Conservation (phyloP, 1,284 basidiomycete genomes). For the Trichosporon inkin region DNA sequence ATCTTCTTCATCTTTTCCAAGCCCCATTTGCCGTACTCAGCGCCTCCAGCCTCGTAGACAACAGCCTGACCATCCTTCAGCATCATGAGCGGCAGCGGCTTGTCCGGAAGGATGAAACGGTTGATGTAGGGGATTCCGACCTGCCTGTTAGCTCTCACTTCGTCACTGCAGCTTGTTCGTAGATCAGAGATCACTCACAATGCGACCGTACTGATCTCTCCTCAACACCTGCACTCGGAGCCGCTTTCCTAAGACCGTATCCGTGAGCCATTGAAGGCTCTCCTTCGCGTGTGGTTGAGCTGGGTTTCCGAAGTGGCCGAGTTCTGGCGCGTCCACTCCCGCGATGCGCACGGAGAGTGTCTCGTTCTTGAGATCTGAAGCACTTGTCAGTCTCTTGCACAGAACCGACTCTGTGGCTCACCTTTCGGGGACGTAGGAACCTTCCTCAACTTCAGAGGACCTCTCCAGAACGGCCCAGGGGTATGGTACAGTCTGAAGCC, state of each 20-base stretch:
- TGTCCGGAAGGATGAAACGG: constrained; percentile 54
- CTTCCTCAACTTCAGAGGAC: constrained; percentile 64
- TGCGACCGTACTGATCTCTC: constrained; percentile 74
- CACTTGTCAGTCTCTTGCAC: neutral
- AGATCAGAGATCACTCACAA: constrained; percentile 55
- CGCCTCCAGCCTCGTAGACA: constrained; percentile 69
- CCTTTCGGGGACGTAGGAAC: constrained; percentile 63
- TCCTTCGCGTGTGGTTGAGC: constrained; percentile 68
- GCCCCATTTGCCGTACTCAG: constrained; percentile 68
- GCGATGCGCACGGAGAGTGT: constrained; percentile 80
- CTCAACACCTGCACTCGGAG: constrained; percentile 60
- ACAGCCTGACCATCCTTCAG: constrained; percentile 67
- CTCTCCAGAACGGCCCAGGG: constrained; percentile 66
- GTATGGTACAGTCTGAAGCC: constrained; percentile 68
- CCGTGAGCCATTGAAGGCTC: constrained; percentile 65
- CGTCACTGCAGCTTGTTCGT: neutral
- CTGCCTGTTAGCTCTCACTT: constrained; percentile 48
- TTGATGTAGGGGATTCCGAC: constrained; percentile 58
- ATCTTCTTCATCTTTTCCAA: constrained; percentile 60
- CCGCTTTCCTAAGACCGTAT: constrained; percentile 55
- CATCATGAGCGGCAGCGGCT: constrained; percentile 69
- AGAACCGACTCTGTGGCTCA: constrained; percentile 34
- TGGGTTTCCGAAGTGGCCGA: constrained; percentile 70
- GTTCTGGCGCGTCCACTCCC: constrained; percentile 85
- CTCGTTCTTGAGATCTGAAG: constrained; percentile 64